Evolutionary conservation across 1,284 basidiomycete species (phyloP).

Genomic region (Cutaneotrichosporon curvatum): DNA sequence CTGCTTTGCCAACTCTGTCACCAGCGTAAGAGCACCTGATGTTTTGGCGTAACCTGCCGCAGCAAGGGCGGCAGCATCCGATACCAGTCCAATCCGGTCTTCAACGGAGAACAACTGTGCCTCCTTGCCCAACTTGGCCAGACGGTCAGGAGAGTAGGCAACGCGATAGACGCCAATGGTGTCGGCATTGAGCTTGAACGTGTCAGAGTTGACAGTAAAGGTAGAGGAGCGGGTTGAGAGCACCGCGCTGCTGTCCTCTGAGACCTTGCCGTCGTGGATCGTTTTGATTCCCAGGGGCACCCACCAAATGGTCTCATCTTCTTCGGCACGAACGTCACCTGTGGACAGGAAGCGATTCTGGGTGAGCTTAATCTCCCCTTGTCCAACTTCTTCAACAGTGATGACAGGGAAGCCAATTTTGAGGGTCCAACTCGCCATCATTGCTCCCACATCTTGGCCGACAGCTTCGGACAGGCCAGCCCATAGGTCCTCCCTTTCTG

Average conservation of each 20-base stretch:
- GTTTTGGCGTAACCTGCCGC: slow-evolving; percentile 71
- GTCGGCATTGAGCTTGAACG: slow-evolving; percentile 80
- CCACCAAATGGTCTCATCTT: slow-evolving; percentile 85
- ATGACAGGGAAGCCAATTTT: slow-evolving; percentile 86
- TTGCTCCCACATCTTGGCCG: slow-evolving; percentile 64
- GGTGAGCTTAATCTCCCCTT: slow-evolving; percentile 61
- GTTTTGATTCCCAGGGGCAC: slow-evolving; percentile 74
- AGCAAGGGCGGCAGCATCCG: slow-evolving; percentile 71
- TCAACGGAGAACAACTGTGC: slow-evolving; percentile 73
- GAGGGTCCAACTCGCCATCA: slow-evolving; percentile 90
- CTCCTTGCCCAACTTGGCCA: slow-evolving; percentile 70
- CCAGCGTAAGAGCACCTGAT: slow-evolving; percentile 66
- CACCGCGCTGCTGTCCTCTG: slow-evolving; percentile 58
- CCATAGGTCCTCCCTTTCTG: slow-evolving; percentile 82
- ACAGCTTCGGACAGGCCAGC: slow-evolving; percentile 74
- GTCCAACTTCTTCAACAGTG: slow-evolving; percentile 68
- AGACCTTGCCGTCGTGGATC: slow-evolving; percentile 44
- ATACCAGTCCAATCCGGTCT: slow-evolving; percentile 79
- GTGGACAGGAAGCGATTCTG: slow-evolving; percentile 91
- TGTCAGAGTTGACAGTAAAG: slow-evolving; percentile 59
- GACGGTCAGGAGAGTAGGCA: slow-evolving; percentile 72
- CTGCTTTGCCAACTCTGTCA: slow-evolving; percentile 57
- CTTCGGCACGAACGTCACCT: slow-evolving; percentile 66
- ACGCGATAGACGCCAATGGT: slow-evolving; percentile 86
- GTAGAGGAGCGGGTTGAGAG: slow-evolving; percentile 65